These are phyloP conservation scores for Cadophora gregata DNA, from an alignment of 2,329 filamentous ascomycete species.

Conservation along the genomic window DNA sequence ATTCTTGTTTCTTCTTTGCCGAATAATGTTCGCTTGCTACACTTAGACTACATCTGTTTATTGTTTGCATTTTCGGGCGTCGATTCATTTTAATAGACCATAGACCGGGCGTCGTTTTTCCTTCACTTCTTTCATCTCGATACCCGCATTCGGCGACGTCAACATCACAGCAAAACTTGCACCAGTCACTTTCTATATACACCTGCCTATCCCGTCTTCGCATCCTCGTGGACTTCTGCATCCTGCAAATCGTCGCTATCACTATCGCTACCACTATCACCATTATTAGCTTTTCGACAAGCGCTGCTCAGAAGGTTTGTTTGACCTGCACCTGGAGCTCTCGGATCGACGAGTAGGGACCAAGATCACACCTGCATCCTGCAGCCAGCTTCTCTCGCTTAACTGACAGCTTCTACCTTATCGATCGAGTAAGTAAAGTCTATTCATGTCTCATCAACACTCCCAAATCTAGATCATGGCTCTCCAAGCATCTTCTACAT, in stretches of 20 bases:
- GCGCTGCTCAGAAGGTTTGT: slow-evolving; percentile 25
- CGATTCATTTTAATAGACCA: slow-evolving; percentile 31
- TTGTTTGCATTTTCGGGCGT: slow-evolving; percentile 34
- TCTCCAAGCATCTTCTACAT: not conserved
- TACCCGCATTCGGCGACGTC: slow-evolving; percentile 32
- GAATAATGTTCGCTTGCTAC: slow-evolving; percentile 28
- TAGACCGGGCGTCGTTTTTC: slow-evolving; percentile 38
- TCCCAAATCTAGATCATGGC: not conserved
- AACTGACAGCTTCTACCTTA: not conserved
- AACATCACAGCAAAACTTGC: slow-evolving; percentile 7
- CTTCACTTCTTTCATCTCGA: slow-evolving; percentile 24
- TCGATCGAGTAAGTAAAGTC: slow-evolving; percentile 28
- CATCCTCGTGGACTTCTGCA: slow-evolving; percentile 18
- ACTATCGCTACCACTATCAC: slow-evolving; percentile 31
- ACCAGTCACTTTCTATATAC: slow-evolving; percentile 22
- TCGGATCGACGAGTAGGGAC: slow-evolving; percentile 30
- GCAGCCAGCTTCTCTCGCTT: slow-evolving; percentile 30
- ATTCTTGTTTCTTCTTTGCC: slow-evolving; percentile 25
- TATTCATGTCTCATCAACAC: slow-evolving; percentile 15
- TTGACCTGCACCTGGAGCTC: slow-evolving; percentile 19
- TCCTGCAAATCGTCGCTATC: slow-evolving; percentile 27
- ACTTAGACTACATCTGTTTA: slow-evolving; percentile 22
- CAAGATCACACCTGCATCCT: slow-evolving; percentile 31
- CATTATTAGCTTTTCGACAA: slow-evolving; percentile 18
- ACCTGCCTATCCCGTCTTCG: slow-evolving; percentile 12